Conservation (phyloP, 495 filamentous ascomycete species). For the Margaritispora aquatica region DNA sequence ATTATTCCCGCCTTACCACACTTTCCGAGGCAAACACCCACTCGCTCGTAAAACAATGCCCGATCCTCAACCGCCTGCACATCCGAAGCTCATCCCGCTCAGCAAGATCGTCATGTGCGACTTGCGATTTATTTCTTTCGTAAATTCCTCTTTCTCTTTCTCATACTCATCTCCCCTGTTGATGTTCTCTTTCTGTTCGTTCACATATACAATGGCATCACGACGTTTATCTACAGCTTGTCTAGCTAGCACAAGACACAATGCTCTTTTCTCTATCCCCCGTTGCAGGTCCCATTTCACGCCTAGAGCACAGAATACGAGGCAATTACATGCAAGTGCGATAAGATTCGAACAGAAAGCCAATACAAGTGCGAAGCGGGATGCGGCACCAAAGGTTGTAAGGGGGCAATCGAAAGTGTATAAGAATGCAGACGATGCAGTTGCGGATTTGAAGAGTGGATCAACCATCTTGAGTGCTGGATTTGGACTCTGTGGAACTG, state of each 20-base stretch:
- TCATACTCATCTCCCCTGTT: neutral
- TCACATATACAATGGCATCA: slow-evolving; percentile 13
- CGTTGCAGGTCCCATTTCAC: slow-evolving; percentile 2
- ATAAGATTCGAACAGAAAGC: slow-evolving; percentile 13
- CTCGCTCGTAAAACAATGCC: slow-evolving; percentile 1
- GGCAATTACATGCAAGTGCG: slow-evolving; percentile 6
- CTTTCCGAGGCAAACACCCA: neutral
- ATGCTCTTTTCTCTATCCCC: neutral
- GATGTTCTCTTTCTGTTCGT: neutral
- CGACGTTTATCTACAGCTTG: slow-evolving; percentile 10
- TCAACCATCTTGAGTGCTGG: slow-evolving; percentile 52
- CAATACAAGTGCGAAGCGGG: slow-evolving; percentile 17
- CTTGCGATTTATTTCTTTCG: neutral
- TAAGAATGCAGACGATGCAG: slow-evolving; percentile 51
- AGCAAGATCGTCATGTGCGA: neutral
- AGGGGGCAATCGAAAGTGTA: slow-evolving; percentile 46
- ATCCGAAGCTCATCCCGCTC: neutral
- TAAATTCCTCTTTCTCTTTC: neutral
- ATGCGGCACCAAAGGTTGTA: slow-evolving; percentile 25
- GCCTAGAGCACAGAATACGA: neutral
- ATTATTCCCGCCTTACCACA: neutral
- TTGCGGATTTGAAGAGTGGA: slow-evolving; percentile 52
- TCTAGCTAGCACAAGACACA: slow-evolving; percentile 3
- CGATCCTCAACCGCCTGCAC: neutral
- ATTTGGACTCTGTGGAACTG: slow-evolving; percentile 56